phyloP scores from a whole-genome alignment of 2,329 filamentous ascomycete species.

The Colletotrichum sp. region DNA sequence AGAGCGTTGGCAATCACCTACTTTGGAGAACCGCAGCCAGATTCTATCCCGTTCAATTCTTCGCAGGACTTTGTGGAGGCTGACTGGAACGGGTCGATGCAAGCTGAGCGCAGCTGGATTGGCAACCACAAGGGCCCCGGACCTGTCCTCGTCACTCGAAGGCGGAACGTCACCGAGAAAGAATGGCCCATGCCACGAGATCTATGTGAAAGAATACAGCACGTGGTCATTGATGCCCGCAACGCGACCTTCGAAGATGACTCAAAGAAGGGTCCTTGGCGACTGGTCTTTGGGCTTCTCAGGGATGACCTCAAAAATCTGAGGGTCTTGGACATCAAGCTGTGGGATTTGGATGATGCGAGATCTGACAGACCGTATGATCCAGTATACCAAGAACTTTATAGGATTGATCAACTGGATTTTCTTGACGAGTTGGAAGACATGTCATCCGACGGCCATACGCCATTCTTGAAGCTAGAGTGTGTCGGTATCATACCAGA shows the following conservation, averaged over 20 bases:
- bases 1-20: not conserved
- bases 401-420: not conserved
- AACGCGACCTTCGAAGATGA: not conserved
- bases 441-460: rapidly evolving
- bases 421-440: not conserved
- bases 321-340: rapidly evolving
- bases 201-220: not conserved
- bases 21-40: not conserved
- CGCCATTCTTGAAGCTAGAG: rapidly evolving
- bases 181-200: not conserved
- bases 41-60: not conserved
- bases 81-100: not conserved
- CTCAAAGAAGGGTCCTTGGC: rapidly evolving
- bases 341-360: not conserved
- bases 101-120: not conserved
- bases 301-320: rapidly evolving
- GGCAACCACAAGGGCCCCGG: not conserved
- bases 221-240: not conserved
- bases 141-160: not conserved
- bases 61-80: not conserved
- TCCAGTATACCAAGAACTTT: rapidly evolving
- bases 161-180: not conserved
- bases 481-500: not conserved
- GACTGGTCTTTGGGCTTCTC: not conserved
- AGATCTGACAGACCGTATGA: not conserved